Evolutionary conservation across 1,139 yeast genomes (phyloP).

Genomic region (Torulaspora pretoriensis): DNA sequence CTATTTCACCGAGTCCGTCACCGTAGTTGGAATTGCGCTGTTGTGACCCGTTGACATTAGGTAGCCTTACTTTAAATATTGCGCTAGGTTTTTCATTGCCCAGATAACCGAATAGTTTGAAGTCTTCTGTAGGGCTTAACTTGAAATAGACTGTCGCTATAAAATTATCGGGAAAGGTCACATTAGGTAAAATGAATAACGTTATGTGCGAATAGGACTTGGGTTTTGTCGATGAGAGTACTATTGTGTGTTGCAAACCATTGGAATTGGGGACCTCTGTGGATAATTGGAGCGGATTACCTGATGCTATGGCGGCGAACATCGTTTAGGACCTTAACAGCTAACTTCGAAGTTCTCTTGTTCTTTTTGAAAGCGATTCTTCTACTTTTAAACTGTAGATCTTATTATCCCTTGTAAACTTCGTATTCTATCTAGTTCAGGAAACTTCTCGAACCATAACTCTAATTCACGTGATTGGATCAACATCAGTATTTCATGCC

Average conservation of each 20-base stretch:
- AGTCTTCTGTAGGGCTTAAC: conserved; percentile 64
- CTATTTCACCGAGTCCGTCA: conserved; percentile 40
- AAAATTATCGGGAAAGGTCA: conserved; percentile 58
- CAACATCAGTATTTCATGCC: background rate
- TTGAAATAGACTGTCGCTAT: conserved; percentile 89
- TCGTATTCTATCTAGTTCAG: conserved; percentile 1
- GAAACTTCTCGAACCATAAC: conserved; percentile 9
- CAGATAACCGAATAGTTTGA: conserved; percentile 73
- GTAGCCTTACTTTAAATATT: conserved; percentile 70
- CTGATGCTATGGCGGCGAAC: conserved; percentile 40
- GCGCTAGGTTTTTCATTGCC: conserved; percentile 82
- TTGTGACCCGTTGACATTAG: conserved; percentile 23
- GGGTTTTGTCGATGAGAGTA: conserved; percentile 36
- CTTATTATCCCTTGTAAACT: background rate
- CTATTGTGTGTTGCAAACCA: conserved; percentile 37
- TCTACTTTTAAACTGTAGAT: background rate
- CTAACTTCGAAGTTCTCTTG: too few species aligned
- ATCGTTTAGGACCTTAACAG: conserved; percentile 13
- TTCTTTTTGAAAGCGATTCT: background rate
- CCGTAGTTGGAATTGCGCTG: conserved; percentile 29
- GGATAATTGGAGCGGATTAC: conserved; percentile 37
- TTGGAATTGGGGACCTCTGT: conserved; percentile 38
- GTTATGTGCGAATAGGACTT: conserved; percentile 58
- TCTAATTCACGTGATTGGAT: conserved; percentile 6
- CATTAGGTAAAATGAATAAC: conserved; percentile 68